These are phyloP conservation scores for Priceomyces castillae DNA, from an alignment of 805 yeast species.

Conservation along the genomic window DNA sequence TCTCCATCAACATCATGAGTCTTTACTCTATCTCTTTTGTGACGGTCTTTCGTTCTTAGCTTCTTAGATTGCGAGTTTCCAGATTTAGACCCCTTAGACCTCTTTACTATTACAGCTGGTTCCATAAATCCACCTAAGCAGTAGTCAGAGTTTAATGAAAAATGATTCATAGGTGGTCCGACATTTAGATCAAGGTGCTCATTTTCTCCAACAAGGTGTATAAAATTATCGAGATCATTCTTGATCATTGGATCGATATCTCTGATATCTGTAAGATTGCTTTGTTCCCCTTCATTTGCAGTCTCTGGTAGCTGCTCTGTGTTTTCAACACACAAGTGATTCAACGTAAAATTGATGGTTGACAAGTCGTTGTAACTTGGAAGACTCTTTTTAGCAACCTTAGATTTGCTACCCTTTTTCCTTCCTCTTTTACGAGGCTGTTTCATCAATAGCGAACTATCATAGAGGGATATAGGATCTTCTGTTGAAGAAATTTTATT, in stretches of 20 bases:
- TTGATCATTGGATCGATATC: background rate
- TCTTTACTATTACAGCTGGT: constrained; percentile 6
- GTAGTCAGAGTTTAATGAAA: constrained; percentile 6
- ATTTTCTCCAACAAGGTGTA: background rate
- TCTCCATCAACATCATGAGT: constrained; percentile 3
- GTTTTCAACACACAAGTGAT: background rate
- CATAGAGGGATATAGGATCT: background rate
- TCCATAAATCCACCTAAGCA: constrained; percentile 6
- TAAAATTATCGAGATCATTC: constrained; percentile 1
- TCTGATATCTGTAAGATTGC: background rate
- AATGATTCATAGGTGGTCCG: constrained; percentile 1
- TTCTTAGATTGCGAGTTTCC: constrained; percentile 8
- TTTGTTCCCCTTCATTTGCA: background rate
- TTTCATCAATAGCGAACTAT: background rate
- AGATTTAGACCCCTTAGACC: constrained; percentile 1
- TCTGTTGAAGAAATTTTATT: constrained; percentile 3
- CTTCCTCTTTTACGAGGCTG: constrained; percentile 8
- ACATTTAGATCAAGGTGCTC: constrained; percentile 1
- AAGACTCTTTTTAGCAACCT: background rate
- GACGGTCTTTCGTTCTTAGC: background rate
- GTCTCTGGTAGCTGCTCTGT: background rate
- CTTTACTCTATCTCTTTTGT: constrained; percentile 2
- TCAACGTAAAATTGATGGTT: background rate
- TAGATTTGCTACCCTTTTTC: constrained; percentile 5
- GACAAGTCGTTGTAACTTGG: background rate